Evolutionary conservation across 1,284 basidiomycete species (phyloP), one percentile per base, ranked within the genome.

Genomic region (Athelia psychrophila): DNA sequence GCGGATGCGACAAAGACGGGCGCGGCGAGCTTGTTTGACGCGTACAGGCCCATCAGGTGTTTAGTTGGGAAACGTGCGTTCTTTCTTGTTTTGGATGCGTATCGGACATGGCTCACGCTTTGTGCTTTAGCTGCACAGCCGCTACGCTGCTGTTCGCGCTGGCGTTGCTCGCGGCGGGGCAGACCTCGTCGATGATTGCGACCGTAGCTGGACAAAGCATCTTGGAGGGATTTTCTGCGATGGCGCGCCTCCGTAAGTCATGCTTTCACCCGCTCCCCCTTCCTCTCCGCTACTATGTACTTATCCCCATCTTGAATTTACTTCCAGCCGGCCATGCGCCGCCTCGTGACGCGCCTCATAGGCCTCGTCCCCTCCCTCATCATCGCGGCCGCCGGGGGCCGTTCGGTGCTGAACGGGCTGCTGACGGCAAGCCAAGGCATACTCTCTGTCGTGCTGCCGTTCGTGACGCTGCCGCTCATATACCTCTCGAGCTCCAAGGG

Each of bases 151-250:
- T 91, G 27, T 93, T 93, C 60, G 90, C 91, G 1, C 64, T 91
- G n/a, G n/a, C 87, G 1, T 71, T 93, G 1, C 72, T 93, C 16
- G 86, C 83, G 48, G 80, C 89, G 0, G 91, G 91, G 2, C 91
- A 95, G 67, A 87, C 84, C 36, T 88, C 92, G 0, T 86, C 84
- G 36, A 84, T 95, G 56, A 91, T 91, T 0, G 91, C 88, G 2
- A 94, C 92, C 0, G 72, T 94, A 27, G 84, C 90, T 0, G 93
- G 93, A 0, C 83, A 94, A 66, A 80, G 91, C 50, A 86, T 95
- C 36, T 86, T 84, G 2, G 91, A 95, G 65, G 92, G 92, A 1
- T 93, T 93, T n/a, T 67, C 81, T 95, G 58, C 79, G 86, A 55
- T 94, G 91, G 92, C 76, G 75, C 38, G 76, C 88, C 20, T 86